Conservation (phyloP, 2,329 filamentous ascomycete genomes). For the Apiospora kogelbergensis region DNA sequence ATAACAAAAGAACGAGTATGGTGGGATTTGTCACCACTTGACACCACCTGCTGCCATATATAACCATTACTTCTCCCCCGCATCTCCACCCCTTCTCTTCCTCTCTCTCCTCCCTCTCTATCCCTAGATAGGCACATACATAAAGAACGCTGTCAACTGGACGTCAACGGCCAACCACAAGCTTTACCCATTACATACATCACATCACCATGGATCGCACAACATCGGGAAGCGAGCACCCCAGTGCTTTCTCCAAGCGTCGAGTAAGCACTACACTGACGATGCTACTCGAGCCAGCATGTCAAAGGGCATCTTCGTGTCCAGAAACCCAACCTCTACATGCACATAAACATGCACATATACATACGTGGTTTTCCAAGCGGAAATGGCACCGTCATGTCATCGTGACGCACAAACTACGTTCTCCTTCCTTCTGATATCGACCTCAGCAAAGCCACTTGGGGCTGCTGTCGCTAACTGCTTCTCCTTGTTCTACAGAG, state of each 20-base stretch:
- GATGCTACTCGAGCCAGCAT: not conserved
- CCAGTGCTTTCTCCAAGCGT: slow-evolving; percentile 3
- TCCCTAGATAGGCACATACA: not conserved
- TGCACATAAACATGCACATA: not conserved
- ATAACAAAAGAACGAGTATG: not conserved
- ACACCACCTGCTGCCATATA: not conserved
- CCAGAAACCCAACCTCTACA: not conserved
- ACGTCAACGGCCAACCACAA: not conserved
- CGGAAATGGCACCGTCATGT: not conserved
- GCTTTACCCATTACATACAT: not conserved
- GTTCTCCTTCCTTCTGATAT: not conserved
- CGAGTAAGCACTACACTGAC: slow-evolving; percentile 9
- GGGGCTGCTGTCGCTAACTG: not conserved
- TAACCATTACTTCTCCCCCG: not conserved
- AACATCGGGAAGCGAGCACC: slow-evolving; percentile 11
- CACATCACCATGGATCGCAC: slow-evolving; percentile 13
- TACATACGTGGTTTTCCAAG: not conserved
- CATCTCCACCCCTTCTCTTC: not conserved
- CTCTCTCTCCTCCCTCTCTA: too few species aligned
- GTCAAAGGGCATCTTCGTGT: not conserved
- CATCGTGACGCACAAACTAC: not conserved
- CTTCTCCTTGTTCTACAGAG: slow-evolving; percentile 30
- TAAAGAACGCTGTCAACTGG: not conserved
- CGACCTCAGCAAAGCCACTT: too few species aligned
- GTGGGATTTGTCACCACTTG: not conserved